Conservation (phyloP, 768 basidiomycete species). For the Hydnomerulius pinastri region DNA sequence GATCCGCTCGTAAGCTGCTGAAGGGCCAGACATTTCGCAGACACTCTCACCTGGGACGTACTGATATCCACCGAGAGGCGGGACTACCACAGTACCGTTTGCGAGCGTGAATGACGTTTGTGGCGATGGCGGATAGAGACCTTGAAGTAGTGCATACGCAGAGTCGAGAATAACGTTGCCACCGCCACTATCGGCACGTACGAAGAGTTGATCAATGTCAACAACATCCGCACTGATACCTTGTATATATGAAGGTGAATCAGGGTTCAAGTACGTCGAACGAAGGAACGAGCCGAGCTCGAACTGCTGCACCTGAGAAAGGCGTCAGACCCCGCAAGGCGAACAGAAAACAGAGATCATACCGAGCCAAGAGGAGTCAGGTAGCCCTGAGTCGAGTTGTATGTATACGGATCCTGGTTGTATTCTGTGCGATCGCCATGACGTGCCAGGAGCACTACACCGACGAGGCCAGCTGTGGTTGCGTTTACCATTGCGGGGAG, state of each 20-base stretch:
- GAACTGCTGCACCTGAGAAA: conserved; percentile 58
- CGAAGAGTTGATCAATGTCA: conserved; percentile 64
- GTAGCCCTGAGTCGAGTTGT: conserved; percentile 55
- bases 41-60: conserved; percentile 55
- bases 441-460: conserved; percentile 69
- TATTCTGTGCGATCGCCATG: conserved; percentile 68
- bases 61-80: conserved; percentile 76
- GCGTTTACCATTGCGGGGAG: conserved; percentile 4
- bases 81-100: conserved; percentile 63
- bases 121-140: conserved; percentile 72
- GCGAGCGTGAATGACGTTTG: conserved; percentile 69
- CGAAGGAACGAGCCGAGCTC: conserved; percentile 57
- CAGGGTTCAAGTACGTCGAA: conserved; percentile 57
- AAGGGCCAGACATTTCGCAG: not conserved
- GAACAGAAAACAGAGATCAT: conserved; percentile 13
- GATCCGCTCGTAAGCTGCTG: not conserved
- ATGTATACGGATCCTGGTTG: conserved; percentile 66
- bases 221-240: conserved; percentile 65
- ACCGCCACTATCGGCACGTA: conserved; percentile 72
- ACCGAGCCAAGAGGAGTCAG: conserved; percentile 72
- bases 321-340: not conserved
- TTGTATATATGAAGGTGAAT: conserved; percentile 61
- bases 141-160: conserved; percentile 76
- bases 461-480: conserved; percentile 42
- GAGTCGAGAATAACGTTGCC: conserved; percentile 80